Conservation (phyloP, 208 protist species). For the Leishmania turanica region DNA sequence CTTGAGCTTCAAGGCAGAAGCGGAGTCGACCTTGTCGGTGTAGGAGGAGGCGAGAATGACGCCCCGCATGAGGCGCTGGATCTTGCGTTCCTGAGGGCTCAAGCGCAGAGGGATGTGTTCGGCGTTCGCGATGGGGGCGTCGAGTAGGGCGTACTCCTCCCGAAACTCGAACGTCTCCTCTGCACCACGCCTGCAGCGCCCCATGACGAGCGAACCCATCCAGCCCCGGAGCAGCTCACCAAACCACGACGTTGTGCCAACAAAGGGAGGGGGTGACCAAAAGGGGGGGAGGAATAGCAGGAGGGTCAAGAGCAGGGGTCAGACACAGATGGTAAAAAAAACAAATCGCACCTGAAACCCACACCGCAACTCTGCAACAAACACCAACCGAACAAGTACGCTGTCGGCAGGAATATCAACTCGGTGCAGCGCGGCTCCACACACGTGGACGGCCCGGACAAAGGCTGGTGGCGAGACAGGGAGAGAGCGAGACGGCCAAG, state of each 20-base stretch:
- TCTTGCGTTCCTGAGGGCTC: slow-evolving; percentile 78
- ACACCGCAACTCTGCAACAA: not conserved
- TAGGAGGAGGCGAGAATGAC: slow-evolving; percentile 89
- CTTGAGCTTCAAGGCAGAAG: slow-evolving; percentile 47
- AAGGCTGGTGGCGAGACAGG: not conserved
- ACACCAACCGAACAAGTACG: not conserved
- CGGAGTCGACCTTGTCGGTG: slow-evolving; percentile 91
- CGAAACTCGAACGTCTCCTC: slow-evolving; percentile 38
- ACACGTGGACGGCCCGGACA: not conserved
- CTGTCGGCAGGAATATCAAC: not conserved
- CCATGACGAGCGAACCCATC: slow-evolving; percentile 34
- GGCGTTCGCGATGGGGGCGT: slow-evolving; percentile 74
- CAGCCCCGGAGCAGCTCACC: slow-evolving; percentile 13
- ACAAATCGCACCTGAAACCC: not conserved
- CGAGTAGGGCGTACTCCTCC: slow-evolving; percentile 74
- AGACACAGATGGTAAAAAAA: no score
- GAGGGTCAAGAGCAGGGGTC: not conserved
- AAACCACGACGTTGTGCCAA: slow-evolving; percentile 28
- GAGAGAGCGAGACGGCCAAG: not conserved
- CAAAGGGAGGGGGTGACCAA: no score
- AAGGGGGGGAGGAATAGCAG: not conserved
- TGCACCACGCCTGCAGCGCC: slow-evolving; percentile 27
- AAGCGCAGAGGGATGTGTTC: slow-evolving; percentile 90
- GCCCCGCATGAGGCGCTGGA: slow-evolving; percentile 88
- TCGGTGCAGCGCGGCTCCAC: not conserved